These are phyloP conservation scores for Malassezia sympodialis DNA, from an alignment of 1,284 basidiomycete genomes.

Conservation along the genomic window DNA sequence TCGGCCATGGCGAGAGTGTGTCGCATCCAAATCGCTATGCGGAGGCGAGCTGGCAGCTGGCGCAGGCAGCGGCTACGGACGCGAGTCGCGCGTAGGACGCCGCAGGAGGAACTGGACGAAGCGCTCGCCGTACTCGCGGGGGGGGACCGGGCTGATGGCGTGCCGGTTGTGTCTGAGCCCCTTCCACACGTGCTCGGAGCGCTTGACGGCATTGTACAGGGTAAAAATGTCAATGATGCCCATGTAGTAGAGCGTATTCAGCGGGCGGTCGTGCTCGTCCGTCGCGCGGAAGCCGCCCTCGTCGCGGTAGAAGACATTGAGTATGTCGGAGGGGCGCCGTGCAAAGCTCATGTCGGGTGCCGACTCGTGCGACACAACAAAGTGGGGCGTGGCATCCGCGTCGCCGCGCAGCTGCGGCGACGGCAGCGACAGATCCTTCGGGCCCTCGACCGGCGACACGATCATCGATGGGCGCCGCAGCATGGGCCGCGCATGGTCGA, in stretches of 20 bases:
- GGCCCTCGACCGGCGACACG: constrained; percentile 1
- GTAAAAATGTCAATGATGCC: constrained; percentile 54
- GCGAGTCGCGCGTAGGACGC: background rate
- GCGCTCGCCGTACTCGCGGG: constrained; percentile 37
- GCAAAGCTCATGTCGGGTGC: background rate
- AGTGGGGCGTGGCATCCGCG: background rate
- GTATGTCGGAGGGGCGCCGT: constrained; percentile 55
- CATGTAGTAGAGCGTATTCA: constrained; percentile 76
- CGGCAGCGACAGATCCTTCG: background rate
- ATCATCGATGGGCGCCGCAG: constrained; percentile 12
- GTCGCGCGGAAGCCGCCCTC: constrained; percentile 87
- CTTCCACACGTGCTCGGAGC: constrained; percentile 83
- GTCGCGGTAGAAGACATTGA: constrained; percentile 91
- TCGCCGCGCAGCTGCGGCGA: background rate
- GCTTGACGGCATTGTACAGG: constrained; percentile 70
- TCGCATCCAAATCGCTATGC: constrained; percentile 81
- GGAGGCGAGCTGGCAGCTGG: constrained; percentile 52
- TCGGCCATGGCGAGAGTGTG: constrained; percentile 77
- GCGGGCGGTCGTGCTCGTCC: constrained; percentile 64
- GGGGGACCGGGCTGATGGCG: constrained; percentile 40
- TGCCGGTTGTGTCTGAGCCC: constrained; percentile 55
- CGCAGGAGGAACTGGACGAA: constrained; percentile 32
- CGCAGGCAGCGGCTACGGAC: constrained; percentile 11
- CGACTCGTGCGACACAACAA: background rate
- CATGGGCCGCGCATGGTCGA: constrained; percentile 51